Evolutionary conservation across 2,329 filamentous ascomycete genomes (phyloP), one percentile per base, ranked within the genome.

Genomic region (Phyllosticta paracitricarpa): DNA sequence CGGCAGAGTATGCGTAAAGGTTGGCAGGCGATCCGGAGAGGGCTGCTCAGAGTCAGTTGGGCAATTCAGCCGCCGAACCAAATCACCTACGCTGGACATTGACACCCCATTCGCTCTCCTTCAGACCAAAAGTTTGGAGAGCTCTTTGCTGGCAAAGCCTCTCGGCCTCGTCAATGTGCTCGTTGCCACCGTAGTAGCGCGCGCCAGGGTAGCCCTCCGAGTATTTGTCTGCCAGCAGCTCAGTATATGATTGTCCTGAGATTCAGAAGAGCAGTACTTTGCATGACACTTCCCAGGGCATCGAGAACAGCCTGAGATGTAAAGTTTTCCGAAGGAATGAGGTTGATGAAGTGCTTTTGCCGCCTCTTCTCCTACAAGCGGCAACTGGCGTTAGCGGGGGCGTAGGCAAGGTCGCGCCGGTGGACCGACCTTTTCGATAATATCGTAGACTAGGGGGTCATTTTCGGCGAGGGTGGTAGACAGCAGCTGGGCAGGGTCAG

Each of bases 271-370:
- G 59, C 65, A 70, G 24, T 72, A 76, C 74, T 76, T 63, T 76
- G 74, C 74, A 76, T 76, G 6, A 75, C 72, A 68, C 74, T 76
- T 72, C 94, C 94, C 67, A 99, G 86, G 64, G 94, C 94, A 80
- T 99, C 92, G 81, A 96, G 96, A 72, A 99, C 94, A 71, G 94
- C 92, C 70, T 92, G 91, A 65, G 94, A 99, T 63, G 94, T 99
- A 79, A 99, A 92, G 83, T 99, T 99, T 82, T 99, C 94, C 62
- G 94, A 97, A 73, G 94, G 93, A 72, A 99, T 99, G 75, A 99
- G 87, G 73, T 97, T 97, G 79, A 99, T 96, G 72, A 97, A 99
- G 76, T 97, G 91, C 77, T 96, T 96, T 77, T 99, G 94, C 68
- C 94, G 85, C 67, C 83, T 84, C 84, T 97, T 97, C 81, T 99